A percentile compares a stretch with the other conserved stretches of the same genome.
Conservation (phyloP, 345 rosid genomes). For the Lenwebbia sp. region DNA sequence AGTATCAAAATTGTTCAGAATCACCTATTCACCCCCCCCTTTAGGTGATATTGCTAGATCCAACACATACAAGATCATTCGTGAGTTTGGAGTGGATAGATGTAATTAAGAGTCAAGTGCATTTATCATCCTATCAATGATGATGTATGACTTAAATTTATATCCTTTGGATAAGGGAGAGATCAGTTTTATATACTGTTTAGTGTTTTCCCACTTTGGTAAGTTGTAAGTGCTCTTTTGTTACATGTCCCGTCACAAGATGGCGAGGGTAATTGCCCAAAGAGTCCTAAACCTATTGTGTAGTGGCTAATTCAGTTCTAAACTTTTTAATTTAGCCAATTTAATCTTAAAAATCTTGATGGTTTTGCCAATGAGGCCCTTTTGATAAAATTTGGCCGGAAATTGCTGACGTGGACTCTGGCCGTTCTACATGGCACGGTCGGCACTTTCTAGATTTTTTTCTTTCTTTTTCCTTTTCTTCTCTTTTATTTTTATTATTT, state of each 20-base stretch:
- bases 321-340: background rate
- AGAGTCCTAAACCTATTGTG: background rate
- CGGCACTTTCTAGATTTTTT: accelerated
- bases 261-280: background rate
- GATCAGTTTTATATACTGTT: background rate
- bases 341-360: background rate
- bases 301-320: accelerated
- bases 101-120: background rate
- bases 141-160: background rate
- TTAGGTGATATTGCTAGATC: no score
- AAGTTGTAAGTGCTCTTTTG: background rate
- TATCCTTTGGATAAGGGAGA: background rate
- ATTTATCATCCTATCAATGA: background rate
- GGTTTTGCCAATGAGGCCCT: background rate
- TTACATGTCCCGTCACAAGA: accelerated
- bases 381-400: accelerated
- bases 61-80: background rate
- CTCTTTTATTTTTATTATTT: accelerated
- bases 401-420: accelerated
- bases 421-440: accelerated
- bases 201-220: background rate
- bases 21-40: no score
- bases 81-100: background rate
- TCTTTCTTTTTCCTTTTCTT: accelerated
- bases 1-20: no score